phyloP scores from a whole-genome alignment of 1,139 yeast species.

The Taphrina deformans region DNA sequence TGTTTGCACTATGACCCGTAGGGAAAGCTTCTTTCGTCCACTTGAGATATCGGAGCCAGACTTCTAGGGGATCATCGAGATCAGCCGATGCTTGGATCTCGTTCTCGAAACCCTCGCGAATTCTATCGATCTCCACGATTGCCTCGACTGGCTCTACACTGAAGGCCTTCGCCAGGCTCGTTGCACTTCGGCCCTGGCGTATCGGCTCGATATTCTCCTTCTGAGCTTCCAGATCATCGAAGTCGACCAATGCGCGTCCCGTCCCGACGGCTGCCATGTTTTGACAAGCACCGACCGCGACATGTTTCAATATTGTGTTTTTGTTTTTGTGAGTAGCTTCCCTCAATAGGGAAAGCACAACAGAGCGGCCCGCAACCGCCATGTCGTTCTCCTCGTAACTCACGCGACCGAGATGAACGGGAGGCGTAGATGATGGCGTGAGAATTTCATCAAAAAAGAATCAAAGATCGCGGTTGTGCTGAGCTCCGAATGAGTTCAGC shows the following conservation, averaged over 20 bases:
- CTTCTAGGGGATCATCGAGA: slow-evolving; percentile 78
- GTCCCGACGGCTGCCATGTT: background rate
- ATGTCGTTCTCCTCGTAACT: too few species aligned
- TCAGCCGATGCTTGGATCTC: slow-evolving; percentile 55
- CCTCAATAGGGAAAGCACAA: too few species aligned
- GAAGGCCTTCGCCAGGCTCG: slow-evolving; percentile 56
- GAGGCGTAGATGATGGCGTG: background rate
- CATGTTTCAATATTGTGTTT: background rate
- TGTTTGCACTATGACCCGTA: slow-evolving; percentile 64
- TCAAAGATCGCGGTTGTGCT: too few species aligned
- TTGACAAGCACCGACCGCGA: background rate
- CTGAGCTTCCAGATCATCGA: slow-evolving; percentile 61
- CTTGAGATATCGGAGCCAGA: slow-evolving; percentile 64
- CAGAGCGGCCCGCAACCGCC: background rate
- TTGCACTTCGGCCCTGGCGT: slow-evolving; percentile 68
- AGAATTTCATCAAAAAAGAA: too few species aligned
- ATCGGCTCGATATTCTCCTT: slow-evolving; percentile 80
- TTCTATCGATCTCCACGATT: slow-evolving; percentile 25
- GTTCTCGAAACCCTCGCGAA: slow-evolving; percentile 48
- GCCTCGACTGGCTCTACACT: slow-evolving; percentile 39
- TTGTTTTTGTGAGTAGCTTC: too few species aligned
- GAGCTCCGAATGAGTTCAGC: too few species aligned
- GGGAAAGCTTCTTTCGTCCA: slow-evolving; percentile 74
- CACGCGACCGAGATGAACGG: too few species aligned
- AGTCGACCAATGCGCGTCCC: slow-evolving; percentile 39